phyloP scores from a whole-genome alignment of 768 basidiomycete species.

The Termitomyces sp. region DNA sequence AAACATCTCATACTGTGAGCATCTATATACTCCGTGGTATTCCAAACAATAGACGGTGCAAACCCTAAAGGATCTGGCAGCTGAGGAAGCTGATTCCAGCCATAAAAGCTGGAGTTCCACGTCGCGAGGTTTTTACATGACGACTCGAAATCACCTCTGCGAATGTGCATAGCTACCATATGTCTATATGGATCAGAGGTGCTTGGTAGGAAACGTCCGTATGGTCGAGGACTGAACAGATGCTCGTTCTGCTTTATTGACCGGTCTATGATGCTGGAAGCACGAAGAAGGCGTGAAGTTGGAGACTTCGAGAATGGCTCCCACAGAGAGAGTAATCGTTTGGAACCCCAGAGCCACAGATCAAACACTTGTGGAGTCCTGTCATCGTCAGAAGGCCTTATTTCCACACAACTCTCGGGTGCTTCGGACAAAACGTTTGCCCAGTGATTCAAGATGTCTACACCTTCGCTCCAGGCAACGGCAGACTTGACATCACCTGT shows the following conservation, averaged over 20 bases:
- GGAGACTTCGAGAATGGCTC: constrained; percentile 26
- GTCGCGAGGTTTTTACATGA: constrained; percentile 24
- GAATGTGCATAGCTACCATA: constrained; percentile 34
- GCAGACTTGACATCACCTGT: constrained; percentile 32
- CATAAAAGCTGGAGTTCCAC: constrained; percentile 26
- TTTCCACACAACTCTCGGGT: constrained; percentile 38
- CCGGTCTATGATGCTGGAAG: constrained; percentile 28
- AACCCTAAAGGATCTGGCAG: constrained; percentile 26
- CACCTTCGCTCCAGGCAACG: constrained; percentile 23
- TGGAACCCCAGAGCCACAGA: constrained; percentile 26
- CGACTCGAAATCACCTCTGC: constrained; percentile 30
- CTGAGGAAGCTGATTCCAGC: constrained; percentile 29
- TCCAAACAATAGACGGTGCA: constrained; percentile 15
- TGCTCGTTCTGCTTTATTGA: constrained; percentile 29
- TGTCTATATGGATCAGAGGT: constrained; percentile 24
- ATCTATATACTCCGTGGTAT: constrained; percentile 16
- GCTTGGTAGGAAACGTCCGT: constrained; percentile 15
- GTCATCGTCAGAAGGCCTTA: constrained; percentile 26
- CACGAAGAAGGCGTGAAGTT: constrained; percentile 21
- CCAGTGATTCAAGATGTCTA: constrained; percentile 36
- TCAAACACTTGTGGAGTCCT: constrained; percentile 27
- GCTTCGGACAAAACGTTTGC: constrained; percentile 29
- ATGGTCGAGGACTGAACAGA: constrained; percentile 20
- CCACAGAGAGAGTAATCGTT: constrained; percentile 28
- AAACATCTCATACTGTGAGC: constrained; percentile 26